phyloP scores from a whole-genome alignment of 306 rosid genomes.

The barrel medic (Medicago truncatula) region DNA sequence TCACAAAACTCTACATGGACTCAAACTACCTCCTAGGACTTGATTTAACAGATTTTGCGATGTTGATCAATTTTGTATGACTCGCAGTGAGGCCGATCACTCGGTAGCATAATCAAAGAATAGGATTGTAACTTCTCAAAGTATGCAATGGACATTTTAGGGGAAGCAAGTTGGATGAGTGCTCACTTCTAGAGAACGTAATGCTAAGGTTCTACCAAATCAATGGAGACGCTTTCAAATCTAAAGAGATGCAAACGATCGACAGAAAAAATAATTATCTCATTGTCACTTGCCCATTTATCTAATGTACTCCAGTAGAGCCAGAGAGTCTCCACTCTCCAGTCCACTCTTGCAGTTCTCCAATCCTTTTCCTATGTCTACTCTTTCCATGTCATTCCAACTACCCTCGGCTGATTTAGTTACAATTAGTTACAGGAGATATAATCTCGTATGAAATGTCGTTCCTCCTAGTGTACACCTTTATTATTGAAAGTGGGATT shows the following conservation, averaged over 20 bases:
- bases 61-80: constrained; percentile 1
- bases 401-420: background rate
- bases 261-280: background rate
- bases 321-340: background rate
- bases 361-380: background rate
- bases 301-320: background rate
- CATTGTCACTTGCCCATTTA: background rate
- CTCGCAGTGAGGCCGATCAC: background rate
- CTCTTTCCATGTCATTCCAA: background rate
- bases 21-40: background rate
- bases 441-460: background rate
- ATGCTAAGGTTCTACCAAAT: background rate
- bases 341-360: background rate
- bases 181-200: background rate
- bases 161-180: background rate
- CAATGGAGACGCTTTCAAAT: background rate
- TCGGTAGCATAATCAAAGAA: background rate
- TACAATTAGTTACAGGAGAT: background rate
- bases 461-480: background rate
- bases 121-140: background rate
- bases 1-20: background rate
- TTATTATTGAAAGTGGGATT: background rate
- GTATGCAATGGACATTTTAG: background rate
- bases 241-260: background rate
- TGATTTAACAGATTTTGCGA: background rate